A percentile compares a stretch with the other conserved stretches of the same genome.
Conservation (phyloP, 2,329 filamentous ascomycete genomes). For the Talaromyces pinophilus region DNA sequence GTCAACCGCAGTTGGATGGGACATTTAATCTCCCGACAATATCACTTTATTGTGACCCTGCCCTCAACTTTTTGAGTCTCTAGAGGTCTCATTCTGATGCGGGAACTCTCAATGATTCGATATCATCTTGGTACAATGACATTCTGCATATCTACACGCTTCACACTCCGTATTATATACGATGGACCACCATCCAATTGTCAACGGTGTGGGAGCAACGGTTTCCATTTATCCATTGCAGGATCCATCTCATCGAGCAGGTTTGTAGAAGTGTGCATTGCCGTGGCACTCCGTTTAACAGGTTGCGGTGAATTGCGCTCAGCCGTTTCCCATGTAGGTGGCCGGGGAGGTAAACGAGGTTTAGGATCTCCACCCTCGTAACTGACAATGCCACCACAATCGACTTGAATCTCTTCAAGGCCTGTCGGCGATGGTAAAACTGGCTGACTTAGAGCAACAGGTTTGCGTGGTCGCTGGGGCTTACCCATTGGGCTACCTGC, state of each 20-base stretch:
- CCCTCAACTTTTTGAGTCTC: neutral
- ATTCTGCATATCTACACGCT: neutral
- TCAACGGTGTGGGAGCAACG: conserved; percentile 18
- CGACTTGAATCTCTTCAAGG: neutral
- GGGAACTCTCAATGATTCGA: neutral
- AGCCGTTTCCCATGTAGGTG: conserved; percentile 5
- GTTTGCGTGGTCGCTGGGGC: conserved; percentile 13
- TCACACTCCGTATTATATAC: neutral
- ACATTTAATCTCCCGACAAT: neutral
- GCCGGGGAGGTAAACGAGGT: conserved; percentile 19
- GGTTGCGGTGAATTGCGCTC: neutral
- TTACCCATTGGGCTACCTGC: conserved; percentile 1
- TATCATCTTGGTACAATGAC: neutral
- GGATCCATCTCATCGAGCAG: conserved; percentile 16
- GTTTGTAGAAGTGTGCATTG: neutral
- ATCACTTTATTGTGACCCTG: neutral
- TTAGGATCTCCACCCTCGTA: neutral
- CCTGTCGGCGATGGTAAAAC: neutral
- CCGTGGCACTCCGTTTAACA: neutral
- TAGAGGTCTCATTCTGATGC: neutral
- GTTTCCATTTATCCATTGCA: conserved; percentile 21
- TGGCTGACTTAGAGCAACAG: conserved; percentile 5
- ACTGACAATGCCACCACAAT: neutral
- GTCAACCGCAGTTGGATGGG: neutral
- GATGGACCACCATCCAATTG: neutral